Base-by-base conservation (phyloP, 306 rosid species). In the Alnus glutinosa region DNA sequence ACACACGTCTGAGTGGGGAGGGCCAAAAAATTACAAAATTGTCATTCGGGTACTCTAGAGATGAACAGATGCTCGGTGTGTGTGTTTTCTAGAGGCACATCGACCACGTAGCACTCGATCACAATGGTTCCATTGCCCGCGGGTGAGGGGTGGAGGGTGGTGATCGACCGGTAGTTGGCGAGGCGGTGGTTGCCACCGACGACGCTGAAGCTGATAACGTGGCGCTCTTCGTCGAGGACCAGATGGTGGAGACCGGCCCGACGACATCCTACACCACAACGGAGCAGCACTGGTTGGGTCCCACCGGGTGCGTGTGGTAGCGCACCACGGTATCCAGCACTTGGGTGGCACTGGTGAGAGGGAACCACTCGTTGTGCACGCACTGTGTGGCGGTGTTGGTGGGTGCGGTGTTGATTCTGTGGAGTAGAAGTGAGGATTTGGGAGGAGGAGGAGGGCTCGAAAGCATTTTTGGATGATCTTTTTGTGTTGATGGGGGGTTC, bases 211-310 rank as follows among this genome's bases (percentile, higher is more conserved):
- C 98, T 90, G 77, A 95, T 78, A 70, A 93, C 92, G 82, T 95
- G 99, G 32, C 88, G 86, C 77, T 92, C 97, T 4, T 95, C 99
- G 84, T 95, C 99, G 13, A 93, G 49, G 99, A 88, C 99, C 99
- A 95, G 2, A 95, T 92, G 37, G 92, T 87, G 81, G 98, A 73
- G 6, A 88, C 88, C 0, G 99, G 96, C 54, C 98, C 99, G 9
- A 87, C 82, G 88, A 93, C 90, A 81, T 91, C 92, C 80, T 93
- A 92, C 7, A 88, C 80, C 15, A 91, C 91, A 76, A 97, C 90
- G 76, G 99, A 93, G 94, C 86, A 93, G 80, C 93, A 90, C 93
- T 93, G 98, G 88, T 85, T 66, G 1, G 86, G 68, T 0, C 87
- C 59, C 3, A 88, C 83, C 0, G 83, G 82, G 75, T 89, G 28